Percentiles rank a stretch among this genome's conserved stretches.
phyloP scores from a whole-genome alignment of 208 protist genomes.

The Crithidia brevicula region DNA sequence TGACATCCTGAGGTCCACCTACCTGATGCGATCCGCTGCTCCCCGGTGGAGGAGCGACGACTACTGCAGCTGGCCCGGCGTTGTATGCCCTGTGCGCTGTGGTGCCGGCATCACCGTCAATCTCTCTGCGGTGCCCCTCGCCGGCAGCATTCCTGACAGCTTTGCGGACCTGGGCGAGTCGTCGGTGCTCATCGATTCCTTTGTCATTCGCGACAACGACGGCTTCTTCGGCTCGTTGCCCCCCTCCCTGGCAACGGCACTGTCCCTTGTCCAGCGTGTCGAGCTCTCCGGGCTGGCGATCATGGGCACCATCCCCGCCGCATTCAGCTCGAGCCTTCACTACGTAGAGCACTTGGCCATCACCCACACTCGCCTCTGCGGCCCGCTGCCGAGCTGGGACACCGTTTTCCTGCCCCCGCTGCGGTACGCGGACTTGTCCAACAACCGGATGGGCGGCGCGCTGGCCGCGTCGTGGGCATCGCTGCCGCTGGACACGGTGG shows the following conservation, averaged over 20 bases:
- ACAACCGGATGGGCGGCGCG: slow-evolving; percentile 1
- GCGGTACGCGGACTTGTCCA: background rate
- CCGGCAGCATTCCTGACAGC: background rate
- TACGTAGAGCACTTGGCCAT: slow-evolving; percentile 4
- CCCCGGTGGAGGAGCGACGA: background rate
- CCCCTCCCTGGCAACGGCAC: background rate
- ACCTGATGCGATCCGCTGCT: background rate
- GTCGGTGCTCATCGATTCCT: slow-evolving; percentile 1
- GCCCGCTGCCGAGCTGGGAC: slow-evolving; percentile 5
- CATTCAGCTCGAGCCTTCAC: background rate
- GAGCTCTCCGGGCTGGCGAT: slow-evolving; percentile 9
- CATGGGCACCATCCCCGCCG: slow-evolving; percentile 1
- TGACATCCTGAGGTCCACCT: background rate
- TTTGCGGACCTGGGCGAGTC: background rate
- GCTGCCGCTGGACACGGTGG: slow-evolving; percentile 1
- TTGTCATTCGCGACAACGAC: background rate
- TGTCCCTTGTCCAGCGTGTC: slow-evolving; percentile 1
- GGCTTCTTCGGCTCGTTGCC: background rate
- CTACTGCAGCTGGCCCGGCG: slow-evolving; percentile 2
- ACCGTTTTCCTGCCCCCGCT: background rate
- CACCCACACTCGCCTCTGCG: slow-evolving; percentile 11
- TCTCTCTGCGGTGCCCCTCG: slow-evolving; percentile 8
- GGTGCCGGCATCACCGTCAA: slow-evolving; percentile 2
- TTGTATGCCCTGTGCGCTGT: background rate
- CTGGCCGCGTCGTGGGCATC: slow-evolving; percentile 1